Evolutionary conservation across 1,284 basidiomycete genomes (phyloP).

Genomic region (Mycena citricolor): DNA sequence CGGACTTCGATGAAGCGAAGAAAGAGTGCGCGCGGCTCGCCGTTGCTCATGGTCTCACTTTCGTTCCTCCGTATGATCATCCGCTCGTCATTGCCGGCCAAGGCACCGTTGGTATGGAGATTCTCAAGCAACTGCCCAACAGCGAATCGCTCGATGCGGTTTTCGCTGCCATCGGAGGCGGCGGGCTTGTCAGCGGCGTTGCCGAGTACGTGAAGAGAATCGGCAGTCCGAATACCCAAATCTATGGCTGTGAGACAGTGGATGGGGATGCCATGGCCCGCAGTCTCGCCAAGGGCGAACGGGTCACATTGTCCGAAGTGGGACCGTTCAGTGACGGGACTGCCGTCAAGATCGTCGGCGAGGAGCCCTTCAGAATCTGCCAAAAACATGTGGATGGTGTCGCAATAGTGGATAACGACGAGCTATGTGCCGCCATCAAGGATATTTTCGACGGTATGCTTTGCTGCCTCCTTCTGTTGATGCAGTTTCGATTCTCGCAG

Average conservation of each 20-base stretch:
- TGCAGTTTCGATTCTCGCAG: slow-evolving; percentile 43
- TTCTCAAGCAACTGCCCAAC: slow-evolving; percentile 82
- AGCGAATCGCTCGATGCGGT: slow-evolving; percentile 81
- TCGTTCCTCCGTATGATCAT: slow-evolving; percentile 98
- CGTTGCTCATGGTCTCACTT: slow-evolving; percentile 73
- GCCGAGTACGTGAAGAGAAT: slow-evolving; percentile 93
- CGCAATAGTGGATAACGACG: slow-evolving; percentile 90
- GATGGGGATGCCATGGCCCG: slow-evolving; percentile 93
- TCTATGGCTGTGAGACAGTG: slow-evolving; percentile 92
- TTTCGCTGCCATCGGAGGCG: slow-evolving; percentile 91
- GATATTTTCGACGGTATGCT: slow-evolving; percentile 93
- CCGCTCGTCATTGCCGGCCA: slow-evolving; percentile 97
- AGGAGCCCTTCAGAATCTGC: slow-evolving; percentile 94
- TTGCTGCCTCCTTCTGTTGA: not conserved
- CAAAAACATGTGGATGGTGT: slow-evolving; percentile 83
- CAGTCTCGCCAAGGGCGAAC: slow-evolving; percentile 75
- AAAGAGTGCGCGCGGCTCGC: slow-evolving; percentile 90
- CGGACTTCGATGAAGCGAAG: slow-evolving; percentile 97
- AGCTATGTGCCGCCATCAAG: slow-evolving; percentile 98
- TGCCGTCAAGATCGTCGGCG: slow-evolving; percentile 95
- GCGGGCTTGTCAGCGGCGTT: slow-evolving; percentile 89
- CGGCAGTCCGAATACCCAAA: slow-evolving; percentile 79
- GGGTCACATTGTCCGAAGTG: slow-evolving; percentile 86
- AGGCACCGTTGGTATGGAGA: slow-evolving; percentile 94
- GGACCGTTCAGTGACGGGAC: slow-evolving; percentile 99